phyloP scores from a whole-genome alignment of 2,329 filamentous ascomycete genomes.

The Penicillium capsulatum region DNA sequence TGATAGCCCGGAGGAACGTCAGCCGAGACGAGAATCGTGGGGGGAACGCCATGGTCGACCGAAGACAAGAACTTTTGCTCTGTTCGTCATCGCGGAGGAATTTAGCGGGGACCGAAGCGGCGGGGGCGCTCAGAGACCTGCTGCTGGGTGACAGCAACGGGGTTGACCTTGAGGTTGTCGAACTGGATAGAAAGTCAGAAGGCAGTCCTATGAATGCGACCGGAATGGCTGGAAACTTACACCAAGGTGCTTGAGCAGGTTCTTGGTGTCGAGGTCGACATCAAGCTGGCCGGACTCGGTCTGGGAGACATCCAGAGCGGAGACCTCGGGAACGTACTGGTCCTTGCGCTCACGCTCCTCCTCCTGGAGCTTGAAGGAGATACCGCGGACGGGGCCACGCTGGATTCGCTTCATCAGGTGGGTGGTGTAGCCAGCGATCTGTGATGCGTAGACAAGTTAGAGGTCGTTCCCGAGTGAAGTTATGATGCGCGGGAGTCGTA shows the following conservation, averaged over 20 bases:
- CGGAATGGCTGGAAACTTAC: slow-evolving; percentile 58
- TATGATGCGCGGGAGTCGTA: slow-evolving; percentile 38
- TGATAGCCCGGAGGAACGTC: slow-evolving; percentile 24
- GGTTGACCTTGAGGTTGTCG: slow-evolving; percentile 95
- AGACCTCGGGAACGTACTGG: slow-evolving; percentile 99
- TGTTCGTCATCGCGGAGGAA: slow-evolving; percentile 11
- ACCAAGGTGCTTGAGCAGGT: slow-evolving; percentile 96
- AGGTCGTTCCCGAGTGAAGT: not conserved
- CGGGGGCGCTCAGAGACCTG: slow-evolving; percentile 78
- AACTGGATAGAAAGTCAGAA: slow-evolving; percentile 58
- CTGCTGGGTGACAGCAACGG: slow-evolving; percentile 82
- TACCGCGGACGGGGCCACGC: slow-evolving; percentile 97
- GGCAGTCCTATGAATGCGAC: not conserved
- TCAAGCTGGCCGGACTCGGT: slow-evolving; percentile 90
- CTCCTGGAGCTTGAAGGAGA: slow-evolving; percentile 99
- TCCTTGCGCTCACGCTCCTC: slow-evolving; percentile 99
- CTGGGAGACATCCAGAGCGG: slow-evolving; percentile 96
- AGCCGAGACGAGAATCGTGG: slow-evolving; percentile 26
- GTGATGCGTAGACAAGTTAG: slow-evolving; percentile 8
- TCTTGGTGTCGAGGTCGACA: slow-evolving; percentile 96
- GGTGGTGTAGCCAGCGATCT: slow-evolving; percentile 98
- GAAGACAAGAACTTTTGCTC: slow-evolving; percentile 27
- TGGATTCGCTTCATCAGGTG: slow-evolving; percentile 99
- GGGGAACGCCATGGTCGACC: slow-evolving; percentile 29
- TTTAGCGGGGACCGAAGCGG: slow-evolving; percentile 56